Evolutionary conservation across 345 rosid species (phyloP).

Genomic region (Odontarrhena argentea): DNA sequence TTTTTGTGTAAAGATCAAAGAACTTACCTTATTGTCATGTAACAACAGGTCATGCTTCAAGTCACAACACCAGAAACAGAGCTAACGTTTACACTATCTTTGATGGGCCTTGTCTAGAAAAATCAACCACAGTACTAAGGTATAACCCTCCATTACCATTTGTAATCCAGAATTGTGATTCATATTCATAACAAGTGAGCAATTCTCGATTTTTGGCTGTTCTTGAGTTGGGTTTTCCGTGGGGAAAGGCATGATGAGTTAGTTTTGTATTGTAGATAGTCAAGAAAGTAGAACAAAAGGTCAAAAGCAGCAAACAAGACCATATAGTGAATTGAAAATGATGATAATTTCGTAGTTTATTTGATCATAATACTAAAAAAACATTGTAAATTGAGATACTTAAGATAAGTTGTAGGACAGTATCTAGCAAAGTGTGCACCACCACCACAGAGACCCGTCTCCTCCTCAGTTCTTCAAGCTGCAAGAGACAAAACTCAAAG

Average conservation of each 20-base stretch:
- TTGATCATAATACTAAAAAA: slow-evolving; percentile 8
- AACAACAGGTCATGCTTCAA: background rate
- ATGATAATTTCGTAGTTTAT: slow-evolving; percentile 23
- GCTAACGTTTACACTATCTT: no score
- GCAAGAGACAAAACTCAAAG: slow-evolving; percentile 9
- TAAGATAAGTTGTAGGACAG: slow-evolving; percentile 12
- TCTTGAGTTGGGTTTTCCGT: background rate
- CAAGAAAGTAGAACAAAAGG: background rate
- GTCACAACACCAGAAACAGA: background rate
- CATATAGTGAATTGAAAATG: background rate
- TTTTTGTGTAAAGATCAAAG: background rate
- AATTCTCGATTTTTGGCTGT: background rate
- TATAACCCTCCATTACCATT: no score
- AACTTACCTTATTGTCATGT: background rate
- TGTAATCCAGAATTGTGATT: slow-evolving; percentile 9
- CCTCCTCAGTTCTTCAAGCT: slow-evolving; percentile 32
- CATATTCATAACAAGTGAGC: background rate
- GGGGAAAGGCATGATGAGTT: background rate
- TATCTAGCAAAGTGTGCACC: background rate
- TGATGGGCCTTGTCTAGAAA: no score
- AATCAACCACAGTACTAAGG: no score
- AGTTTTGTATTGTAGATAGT: background rate
- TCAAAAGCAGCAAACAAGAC: background rate
- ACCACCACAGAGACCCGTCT: slow-evolving; percentile 1
- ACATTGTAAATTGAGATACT: background rate